Conservation (phyloP, 768 basidiomycete species). For the Tylopilus sp. region DNA sequence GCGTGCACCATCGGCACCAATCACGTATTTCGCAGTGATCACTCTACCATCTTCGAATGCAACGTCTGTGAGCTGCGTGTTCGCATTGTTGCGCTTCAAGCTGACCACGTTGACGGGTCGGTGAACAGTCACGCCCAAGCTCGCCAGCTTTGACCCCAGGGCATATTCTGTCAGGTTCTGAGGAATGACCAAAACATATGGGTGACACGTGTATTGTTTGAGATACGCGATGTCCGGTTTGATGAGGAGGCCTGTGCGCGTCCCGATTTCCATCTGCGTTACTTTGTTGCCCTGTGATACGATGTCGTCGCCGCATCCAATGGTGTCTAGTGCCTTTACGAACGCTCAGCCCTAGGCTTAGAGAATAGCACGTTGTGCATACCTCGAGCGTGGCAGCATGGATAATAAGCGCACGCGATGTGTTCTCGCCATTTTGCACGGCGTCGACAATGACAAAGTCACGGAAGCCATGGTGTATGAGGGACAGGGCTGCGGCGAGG, state of each 20-base stretch:
- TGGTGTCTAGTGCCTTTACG: constrained; percentile 33
- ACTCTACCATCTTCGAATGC: constrained; percentile 45
- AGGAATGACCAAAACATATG: constrained; percentile 42
- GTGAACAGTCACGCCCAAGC: constrained; percentile 32
- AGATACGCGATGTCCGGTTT: constrained; percentile 32
- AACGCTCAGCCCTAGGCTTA: not conserved
- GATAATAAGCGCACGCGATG: constrained; percentile 45
- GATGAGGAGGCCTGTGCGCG: too few species aligned
- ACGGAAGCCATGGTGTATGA: constrained; percentile 38
- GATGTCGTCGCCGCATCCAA: constrained; percentile 40
- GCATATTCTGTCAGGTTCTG: too few species aligned
- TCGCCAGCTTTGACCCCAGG: constrained; percentile 29
- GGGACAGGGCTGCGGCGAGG: constrained; percentile 45
- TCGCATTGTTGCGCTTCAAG: constrained; percentile 30
- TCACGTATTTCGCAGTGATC: constrained; percentile 43
- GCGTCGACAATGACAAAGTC: constrained; percentile 47
- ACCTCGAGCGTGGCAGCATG: constrained; percentile 59
- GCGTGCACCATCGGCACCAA: constrained; percentile 51
- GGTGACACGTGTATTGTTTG: constrained; percentile 40
- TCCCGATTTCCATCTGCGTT: too few species aligned
- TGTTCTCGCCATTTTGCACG: constrained; percentile 30
- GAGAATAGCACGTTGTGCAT: not conserved
- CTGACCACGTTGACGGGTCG: constrained; percentile 40
- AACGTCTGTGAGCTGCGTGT: constrained; percentile 35
- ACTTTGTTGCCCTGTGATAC: constrained; percentile 37